Conservation (phyloP, 805 yeast species). For the Monosporozyma unispora region DNA sequence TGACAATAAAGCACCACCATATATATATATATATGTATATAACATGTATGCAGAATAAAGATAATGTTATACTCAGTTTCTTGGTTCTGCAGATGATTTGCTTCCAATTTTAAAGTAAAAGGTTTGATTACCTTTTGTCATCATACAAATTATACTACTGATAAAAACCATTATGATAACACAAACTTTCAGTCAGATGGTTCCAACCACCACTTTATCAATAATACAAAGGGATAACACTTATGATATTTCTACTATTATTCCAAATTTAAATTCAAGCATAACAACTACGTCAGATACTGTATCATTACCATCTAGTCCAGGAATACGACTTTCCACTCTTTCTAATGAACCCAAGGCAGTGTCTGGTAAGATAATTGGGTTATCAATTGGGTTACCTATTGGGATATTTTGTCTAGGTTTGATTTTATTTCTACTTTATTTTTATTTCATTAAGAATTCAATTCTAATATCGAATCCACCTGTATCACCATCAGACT, state of each 20-base stretch:
- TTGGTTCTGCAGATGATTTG: neutral
- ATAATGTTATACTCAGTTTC: neutral
- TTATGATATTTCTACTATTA: neutral
- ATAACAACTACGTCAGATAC: neutral
- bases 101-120: neutral
- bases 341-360: slow-evolving; percentile 1
- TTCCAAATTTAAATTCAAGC: neutral
- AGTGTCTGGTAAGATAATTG: slow-evolving; percentile 11
- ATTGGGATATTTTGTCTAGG: slow-evolving; percentile 23
- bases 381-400: slow-evolving; percentile 27
- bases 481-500: slow-evolving; percentile 6
- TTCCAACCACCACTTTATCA: neutral
- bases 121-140: neutral
- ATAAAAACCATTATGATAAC: neutral
- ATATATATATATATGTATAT: neutral
- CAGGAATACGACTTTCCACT: neutral
- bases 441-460: slow-evolving; percentile 11
- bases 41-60: neutral
- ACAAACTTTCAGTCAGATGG: neutral
- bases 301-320: neutral
- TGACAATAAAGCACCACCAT: neutral
- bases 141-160: neutral
- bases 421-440: slow-evolving; percentile 13
- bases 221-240: neutral
- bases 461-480: neutral